Conservation (phyloP, 768 basidiomycete genomes). For the Boletus rubescentipes region DNA sequence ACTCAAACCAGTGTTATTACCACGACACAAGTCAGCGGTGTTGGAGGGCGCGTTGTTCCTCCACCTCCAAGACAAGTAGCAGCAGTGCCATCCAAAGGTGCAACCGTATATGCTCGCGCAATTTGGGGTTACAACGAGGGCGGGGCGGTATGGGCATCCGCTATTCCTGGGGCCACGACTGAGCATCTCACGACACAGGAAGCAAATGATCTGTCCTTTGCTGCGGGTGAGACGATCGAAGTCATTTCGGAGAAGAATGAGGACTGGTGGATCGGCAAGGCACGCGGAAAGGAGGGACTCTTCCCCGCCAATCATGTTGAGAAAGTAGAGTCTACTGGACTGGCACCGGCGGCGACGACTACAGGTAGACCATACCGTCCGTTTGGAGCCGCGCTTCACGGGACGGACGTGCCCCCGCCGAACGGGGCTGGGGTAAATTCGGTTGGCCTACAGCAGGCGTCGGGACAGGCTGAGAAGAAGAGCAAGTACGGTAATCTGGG, state of each 20-base stretch:
- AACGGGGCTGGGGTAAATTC: slow-evolving; percentile 29
- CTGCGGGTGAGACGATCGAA: slow-evolving; percentile 72
- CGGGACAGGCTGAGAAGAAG: slow-evolving; percentile 47
- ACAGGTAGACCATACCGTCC: slow-evolving; percentile 31
- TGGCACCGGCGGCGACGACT: neutral
- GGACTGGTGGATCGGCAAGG: slow-evolving; percentile 84
- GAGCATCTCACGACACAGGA: slow-evolving; percentile 48
- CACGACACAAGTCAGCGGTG: slow-evolving; percentile 11
- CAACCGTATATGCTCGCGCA: slow-evolving; percentile 49
- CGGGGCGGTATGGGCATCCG: slow-evolving; percentile 40
- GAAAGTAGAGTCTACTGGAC: slow-evolving; percentile 37
- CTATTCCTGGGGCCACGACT: neutral
- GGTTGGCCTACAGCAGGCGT: slow-evolving; percentile 28
- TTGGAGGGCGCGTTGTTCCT: slow-evolving; percentile 19
- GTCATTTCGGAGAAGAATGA: slow-evolving; percentile 75
- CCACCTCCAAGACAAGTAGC: slow-evolving; percentile 10
- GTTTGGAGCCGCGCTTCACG: slow-evolving; percentile 39
- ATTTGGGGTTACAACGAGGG: slow-evolving; percentile 69
- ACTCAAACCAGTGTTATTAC: slow-evolving; percentile 18
- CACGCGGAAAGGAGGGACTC: slow-evolving; percentile 64
- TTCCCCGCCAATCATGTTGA: slow-evolving; percentile 80
- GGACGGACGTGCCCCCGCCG: slow-evolving; percentile 32
- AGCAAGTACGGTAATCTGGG: slow-evolving; percentile 56
- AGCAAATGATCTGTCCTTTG: slow-evolving; percentile 76
- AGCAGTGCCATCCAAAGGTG: slow-evolving; percentile 3